Conservation (phyloP, 306 rosid genomes). For the Trichosanthes cucumerina region DNA sequence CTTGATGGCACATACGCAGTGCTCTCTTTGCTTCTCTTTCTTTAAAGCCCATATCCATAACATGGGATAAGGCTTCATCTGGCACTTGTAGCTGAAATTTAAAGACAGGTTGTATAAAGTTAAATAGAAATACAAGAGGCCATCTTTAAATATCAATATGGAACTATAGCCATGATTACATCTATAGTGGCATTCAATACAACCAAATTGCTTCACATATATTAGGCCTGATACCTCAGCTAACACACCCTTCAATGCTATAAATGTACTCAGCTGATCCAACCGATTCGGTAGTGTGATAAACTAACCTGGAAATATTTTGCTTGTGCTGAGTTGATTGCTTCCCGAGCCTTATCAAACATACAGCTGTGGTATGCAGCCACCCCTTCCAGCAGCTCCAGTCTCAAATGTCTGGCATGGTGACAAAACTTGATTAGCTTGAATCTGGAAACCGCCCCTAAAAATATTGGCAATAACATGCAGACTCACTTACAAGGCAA, state of each 20-base stretch:
- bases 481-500: constrained; percentile 59
- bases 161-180: neutral
- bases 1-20: constrained; percentile 79
- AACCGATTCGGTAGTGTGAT: neutral
- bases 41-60: constrained; percentile 76
- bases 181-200: neutral
- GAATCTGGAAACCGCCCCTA: constrained; percentile 8
- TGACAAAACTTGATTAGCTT: constrained; percentile 10
- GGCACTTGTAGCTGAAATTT: constrained; percentile 68
- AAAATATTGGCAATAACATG: neutral
- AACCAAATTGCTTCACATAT: neutral
- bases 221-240: neutral
- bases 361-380: constrained; percentile 78
- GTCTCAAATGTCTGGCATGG: constrained; percentile 54
- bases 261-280: neutral
- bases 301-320: constrained; percentile 50
- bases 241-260: neutral
- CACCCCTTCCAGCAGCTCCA: constrained; percentile 89
- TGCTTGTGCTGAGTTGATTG: constrained; percentile 48
- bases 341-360: constrained; percentile 50
- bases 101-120: neutral
- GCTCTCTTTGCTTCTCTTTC: constrained; percentile 72
- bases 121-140: neutral
- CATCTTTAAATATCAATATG: neutral
- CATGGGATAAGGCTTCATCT: constrained; percentile 75